Evolutionary conservation across 2,329 filamentous ascomycete genomes (phyloP).

Genomic region (Colletotrichum liriopes): DNA sequence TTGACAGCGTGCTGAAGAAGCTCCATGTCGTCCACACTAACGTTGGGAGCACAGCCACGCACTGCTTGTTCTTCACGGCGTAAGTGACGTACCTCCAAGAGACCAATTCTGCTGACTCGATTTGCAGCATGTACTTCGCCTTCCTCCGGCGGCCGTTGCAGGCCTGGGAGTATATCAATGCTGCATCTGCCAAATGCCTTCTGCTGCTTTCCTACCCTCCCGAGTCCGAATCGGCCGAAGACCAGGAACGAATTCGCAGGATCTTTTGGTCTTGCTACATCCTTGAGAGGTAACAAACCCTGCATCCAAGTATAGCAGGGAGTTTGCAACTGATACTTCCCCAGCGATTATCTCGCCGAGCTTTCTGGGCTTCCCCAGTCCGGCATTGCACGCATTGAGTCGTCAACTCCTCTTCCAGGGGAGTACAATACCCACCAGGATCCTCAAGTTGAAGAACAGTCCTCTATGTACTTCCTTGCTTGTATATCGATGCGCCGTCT

Average conservation of each 20-base stretch:
- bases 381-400: conserved; percentile 67
- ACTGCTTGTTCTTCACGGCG: conserved; percentile 67
- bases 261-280: conserved; percentile 72
- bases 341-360: conserved; percentile 67
- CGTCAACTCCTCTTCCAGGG: conserved; percentile 64
- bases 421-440: conserved; percentile 61
- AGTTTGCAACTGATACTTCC: neutral
- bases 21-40: conserved; percentile 63
- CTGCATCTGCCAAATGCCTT: conserved; percentile 65
- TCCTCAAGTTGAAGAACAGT: conserved; percentile 59
- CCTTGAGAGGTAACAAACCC: conserved; percentile 60
- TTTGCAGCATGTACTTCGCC: conserved; percentile 62
- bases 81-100: conserved; percentile 48
- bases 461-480: conserved; percentile 67
- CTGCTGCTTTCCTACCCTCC: conserved; percentile 62
- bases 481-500: conserved; percentile 67
- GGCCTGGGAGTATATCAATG: conserved; percentile 67
- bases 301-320: neutral
- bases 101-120: neutral
- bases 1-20: conserved; percentile 62
- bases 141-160: conserved; percentile 66
- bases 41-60: conserved; percentile 62
- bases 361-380: conserved; percentile 65
- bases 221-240: conserved; percentile 53
- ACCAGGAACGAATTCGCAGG: conserved; percentile 63